phyloP scores from a whole-genome alignment of 2,329 filamentous ascomycete species.

The Ophiostoma sp. region DNA sequence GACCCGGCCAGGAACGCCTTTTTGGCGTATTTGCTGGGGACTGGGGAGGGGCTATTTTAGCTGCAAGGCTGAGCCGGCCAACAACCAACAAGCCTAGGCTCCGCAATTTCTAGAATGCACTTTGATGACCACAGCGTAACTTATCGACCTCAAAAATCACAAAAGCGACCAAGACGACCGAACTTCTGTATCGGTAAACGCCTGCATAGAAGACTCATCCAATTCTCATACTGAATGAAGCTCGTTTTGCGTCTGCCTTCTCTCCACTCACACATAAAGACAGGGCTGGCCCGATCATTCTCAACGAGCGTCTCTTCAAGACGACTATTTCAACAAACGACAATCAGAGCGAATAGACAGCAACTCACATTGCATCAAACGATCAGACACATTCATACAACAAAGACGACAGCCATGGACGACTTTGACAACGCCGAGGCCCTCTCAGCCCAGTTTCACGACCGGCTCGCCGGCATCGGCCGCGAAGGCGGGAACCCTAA shows the following conservation, averaged over 20 bases:
- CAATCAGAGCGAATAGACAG: neutral
- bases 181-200: neutral
- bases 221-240: neutral
- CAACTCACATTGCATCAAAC: neutral
- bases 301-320: neutral
- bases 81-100: neutral
- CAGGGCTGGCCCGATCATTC: neutral
- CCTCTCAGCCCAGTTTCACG: slow-evolving; percentile 28
- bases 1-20: neutral
- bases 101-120: neutral
- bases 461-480: slow-evolving; percentile 24
- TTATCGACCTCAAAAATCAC: neutral
- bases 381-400: neutral
- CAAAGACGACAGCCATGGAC: slow-evolving; percentile 16
- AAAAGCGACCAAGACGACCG: neutral
- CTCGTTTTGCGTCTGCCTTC: neutral
- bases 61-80: slow-evolving; percentile 2
- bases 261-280: neutral
- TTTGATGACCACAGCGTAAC: neutral
- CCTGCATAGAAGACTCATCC: neutral
- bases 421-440: slow-evolving; percentile 28
- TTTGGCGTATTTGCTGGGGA: neutral
- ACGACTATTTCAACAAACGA: neutral
- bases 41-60: neutral
- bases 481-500: neutral